phyloP scores from a whole-genome alignment of 2,329 filamentous ascomycete genomes.

The Cordyceps cicadae region DNA sequence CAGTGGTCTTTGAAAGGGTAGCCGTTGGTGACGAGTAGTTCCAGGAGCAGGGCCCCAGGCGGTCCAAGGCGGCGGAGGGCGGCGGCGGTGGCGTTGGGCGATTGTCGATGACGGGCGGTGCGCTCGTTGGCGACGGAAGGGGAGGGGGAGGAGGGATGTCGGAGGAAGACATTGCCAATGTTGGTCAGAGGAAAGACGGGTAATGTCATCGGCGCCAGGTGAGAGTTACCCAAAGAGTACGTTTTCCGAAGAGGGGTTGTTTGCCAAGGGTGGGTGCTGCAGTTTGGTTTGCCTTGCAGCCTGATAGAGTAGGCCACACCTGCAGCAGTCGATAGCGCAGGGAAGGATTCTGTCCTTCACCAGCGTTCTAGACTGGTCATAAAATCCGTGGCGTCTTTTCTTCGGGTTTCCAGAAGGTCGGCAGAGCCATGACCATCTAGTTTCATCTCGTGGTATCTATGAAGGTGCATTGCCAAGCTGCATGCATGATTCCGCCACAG shows the following conservation, averaged over 20 bases:
- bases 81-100: neutral
- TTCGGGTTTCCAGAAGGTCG: neutral
- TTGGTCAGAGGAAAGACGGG: neutral
- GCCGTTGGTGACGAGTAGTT: slow-evolving; percentile 25
- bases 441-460: neutral
- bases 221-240: no score
- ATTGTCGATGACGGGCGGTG: no score
- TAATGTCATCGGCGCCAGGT: neutral
- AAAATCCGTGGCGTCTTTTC: no score
- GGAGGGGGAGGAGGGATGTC: neutral
- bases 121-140: neutral
- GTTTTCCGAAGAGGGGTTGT: no score
- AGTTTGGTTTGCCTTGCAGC: no score
- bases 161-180: neutral
- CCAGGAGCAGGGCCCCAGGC: slow-evolving; percentile 18
- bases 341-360: no score
- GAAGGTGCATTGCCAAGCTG: neutral
- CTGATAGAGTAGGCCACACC: no score
- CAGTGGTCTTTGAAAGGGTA: slow-evolving; percentile 28
- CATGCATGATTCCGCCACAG: neutral
- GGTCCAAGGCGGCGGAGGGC: slow-evolving; percentile 14
- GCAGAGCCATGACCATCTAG: neutral
- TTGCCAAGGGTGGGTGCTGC: no score
- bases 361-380: no score
- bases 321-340: no score